Percentiles rank a stretch among this genome's conserved stretches.
phyloP scores from a whole-genome alignment of 768 basidiomycete genomes.

The Tulasnella sp. region DNA sequence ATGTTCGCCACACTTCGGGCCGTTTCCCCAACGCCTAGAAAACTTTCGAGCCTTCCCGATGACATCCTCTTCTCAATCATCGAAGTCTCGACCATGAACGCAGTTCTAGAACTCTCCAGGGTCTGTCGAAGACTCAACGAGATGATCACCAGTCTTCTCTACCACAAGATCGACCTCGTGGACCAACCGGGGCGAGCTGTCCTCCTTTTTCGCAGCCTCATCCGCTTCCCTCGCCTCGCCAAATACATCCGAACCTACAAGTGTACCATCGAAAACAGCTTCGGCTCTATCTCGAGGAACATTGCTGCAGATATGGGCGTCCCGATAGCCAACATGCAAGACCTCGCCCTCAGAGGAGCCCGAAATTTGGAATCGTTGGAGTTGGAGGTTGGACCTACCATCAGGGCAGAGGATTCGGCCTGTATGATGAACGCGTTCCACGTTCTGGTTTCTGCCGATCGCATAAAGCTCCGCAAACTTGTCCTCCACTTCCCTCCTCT shows the following conservation, averaged over 20 bases:
- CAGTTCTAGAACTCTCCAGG: not conserved
- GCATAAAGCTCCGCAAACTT: not conserved
- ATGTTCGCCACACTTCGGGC: not conserved
- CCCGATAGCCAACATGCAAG: not conserved
- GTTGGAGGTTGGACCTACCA: not conserved
- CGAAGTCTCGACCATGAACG: not conserved
- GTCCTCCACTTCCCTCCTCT: not conserved
- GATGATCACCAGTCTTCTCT: not conserved
- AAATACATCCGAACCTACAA: not conserved
- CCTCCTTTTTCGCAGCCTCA: not conserved
- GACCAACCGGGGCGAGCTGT: not conserved
- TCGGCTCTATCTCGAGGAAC: not conserved
- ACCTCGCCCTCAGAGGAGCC: not conserved
- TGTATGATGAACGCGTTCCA: not conserved
- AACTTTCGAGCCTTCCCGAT: not conserved
- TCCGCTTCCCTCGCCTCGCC: not conserved
- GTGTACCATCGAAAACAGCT: not conserved
- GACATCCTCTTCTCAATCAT: not conserved
- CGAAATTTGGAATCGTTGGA: not conserved
- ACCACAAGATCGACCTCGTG: not conserved
- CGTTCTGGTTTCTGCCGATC: not conserved
- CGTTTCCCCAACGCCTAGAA: not conserved
- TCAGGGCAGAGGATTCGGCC: not conserved
- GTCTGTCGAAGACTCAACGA: not conserved
- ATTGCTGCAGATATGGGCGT: not conserved